These are phyloP conservation scores for Nigrospora oryzae DNA, from an alignment of 2,329 filamentous ascomycete species.

Conservation along the genomic window DNA sequence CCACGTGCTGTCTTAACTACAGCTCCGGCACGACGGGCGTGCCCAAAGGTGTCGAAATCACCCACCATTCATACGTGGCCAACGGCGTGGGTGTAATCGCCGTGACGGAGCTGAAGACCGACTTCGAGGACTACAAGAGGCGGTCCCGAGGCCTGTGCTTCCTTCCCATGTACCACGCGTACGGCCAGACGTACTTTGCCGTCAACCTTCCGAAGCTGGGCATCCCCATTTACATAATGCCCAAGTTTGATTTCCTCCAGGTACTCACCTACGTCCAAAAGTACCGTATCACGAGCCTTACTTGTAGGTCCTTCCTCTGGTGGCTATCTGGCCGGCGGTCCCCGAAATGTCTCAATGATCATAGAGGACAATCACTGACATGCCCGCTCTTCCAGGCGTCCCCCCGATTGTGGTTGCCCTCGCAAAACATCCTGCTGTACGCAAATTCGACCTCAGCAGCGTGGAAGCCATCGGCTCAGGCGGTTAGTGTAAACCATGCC, in stretches of 20 bases:
- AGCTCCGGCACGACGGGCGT: conserved; percentile 72
- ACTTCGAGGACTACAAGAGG: conserved; percentile 33
- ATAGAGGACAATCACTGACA: too few species aligned
- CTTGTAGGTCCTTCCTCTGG: conserved; percentile 21
- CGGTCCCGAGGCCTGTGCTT: conserved; percentile 49
- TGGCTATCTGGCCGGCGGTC: too few species aligned
- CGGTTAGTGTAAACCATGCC: too few species aligned
- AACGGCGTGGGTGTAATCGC: conserved; percentile 56
- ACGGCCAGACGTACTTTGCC: conserved; percentile 63
- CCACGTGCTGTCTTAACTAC: conserved; percentile 68
- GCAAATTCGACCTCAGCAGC: conserved; percentile 60
- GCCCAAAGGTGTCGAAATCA: conserved; percentile 76
- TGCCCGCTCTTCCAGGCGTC: conserved; percentile 28
- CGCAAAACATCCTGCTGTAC: conserved; percentile 59
- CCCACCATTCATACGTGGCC: conserved; percentile 68
- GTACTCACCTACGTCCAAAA: conserved; percentile 61
- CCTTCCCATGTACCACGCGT: conserved; percentile 70
- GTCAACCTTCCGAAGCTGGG: conserved; percentile 46
- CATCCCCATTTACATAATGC: conserved; percentile 71
- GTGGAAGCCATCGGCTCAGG: conserved; percentile 53
- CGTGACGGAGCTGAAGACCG: conserved; percentile 33
- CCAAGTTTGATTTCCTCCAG: conserved; percentile 64
- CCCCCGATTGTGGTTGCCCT: conserved; percentile 69
- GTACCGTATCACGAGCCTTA: conserved; percentile 59
- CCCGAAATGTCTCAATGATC: too few species aligned